Percentiles rank a stretch among this genome's conserved stretches.
These are phyloP conservation scores for Serendipita sp. DNA, from an alignment of 768 basidiomycete species.

Conservation along the genomic window DNA sequence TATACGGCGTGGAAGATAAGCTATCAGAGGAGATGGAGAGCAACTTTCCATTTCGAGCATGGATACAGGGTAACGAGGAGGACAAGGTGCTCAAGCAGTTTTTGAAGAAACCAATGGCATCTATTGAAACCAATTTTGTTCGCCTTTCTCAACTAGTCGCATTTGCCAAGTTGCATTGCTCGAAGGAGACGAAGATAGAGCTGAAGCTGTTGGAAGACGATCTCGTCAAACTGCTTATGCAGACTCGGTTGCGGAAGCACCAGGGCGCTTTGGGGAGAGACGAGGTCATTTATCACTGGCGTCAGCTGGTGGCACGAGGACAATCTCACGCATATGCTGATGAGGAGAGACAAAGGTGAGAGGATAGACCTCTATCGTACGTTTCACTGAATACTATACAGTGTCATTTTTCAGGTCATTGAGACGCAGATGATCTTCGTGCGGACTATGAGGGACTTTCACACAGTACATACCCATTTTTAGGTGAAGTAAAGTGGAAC, in stretches of 20 bases:
- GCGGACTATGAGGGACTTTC: background rate
- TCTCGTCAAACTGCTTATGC: background rate
- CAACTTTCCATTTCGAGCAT: constrained; percentile 3
- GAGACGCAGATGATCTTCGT: background rate
- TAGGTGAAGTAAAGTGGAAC: background rate
- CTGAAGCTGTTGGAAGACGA: background rate
- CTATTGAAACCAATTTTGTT: background rate
- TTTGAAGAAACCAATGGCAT: background rate
- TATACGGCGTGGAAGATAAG: background rate
- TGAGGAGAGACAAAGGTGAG: background rate
- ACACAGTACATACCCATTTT: background rate
- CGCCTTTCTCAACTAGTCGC: background rate
- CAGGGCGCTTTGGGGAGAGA: background rate
- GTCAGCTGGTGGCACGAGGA: background rate
- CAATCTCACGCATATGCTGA: background rate
- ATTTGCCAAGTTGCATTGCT: background rate
- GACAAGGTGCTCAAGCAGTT: background rate
- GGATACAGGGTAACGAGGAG: background rate
- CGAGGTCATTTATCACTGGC: constrained; percentile 2
- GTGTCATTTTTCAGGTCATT: background rate
- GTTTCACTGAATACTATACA: background rate
- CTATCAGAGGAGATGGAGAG: background rate
- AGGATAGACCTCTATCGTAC: background rate
- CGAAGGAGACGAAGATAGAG: background rate
- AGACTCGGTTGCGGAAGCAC: background rate